Evolutionary conservation across 2,329 filamentous ascomycete species (phyloP).

Genomic region (Colletotrichum costaricense): DNA sequence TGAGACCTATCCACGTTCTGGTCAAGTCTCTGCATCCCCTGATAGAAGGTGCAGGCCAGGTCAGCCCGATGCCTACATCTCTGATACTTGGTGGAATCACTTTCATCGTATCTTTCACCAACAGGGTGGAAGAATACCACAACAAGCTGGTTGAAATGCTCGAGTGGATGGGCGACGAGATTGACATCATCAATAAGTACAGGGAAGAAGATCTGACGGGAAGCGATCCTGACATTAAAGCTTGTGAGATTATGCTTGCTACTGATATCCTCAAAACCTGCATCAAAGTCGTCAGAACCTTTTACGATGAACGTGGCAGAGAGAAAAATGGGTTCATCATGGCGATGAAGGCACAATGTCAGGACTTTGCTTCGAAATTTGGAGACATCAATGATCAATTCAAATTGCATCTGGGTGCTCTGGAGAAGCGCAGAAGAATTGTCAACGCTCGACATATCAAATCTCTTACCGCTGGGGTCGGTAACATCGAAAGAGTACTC

Average conservation of each 20-base stretch:
- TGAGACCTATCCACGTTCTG: conserved; percentile 4
- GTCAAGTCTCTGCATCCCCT: conserved; percentile 2
- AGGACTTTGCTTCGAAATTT: conserved; percentile 2
- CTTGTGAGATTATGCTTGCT: not conserved
- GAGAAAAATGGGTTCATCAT: not conserved
- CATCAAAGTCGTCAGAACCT: not conserved
- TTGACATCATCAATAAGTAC: conserved; percentile 1
- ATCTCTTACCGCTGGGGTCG: not conserved
- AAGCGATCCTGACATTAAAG: not conserved
- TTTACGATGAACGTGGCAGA: not conserved
- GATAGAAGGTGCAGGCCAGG: not conserved
- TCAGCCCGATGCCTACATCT: conserved; percentile 1
- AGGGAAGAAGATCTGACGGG: not conserved
- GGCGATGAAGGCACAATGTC: not conserved
- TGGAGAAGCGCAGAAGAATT: not conserved
- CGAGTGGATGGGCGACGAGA: conserved; percentile 3
- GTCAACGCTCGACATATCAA: not conserved
- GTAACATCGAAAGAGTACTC: too few relatives aligned
- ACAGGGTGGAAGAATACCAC: not conserved
- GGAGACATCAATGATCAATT: conserved; percentile 7
- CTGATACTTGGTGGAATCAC: conserved; percentile 7
- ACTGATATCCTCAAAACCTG: conserved; percentile 9
- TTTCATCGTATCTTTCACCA: not conserved
- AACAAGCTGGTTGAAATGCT: conserved; percentile 1
- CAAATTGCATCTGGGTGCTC: not conserved